Conservation (phyloP, 2,329 filamentous ascomycete species). For the Fonsecaea multimorphosa region DNA sequence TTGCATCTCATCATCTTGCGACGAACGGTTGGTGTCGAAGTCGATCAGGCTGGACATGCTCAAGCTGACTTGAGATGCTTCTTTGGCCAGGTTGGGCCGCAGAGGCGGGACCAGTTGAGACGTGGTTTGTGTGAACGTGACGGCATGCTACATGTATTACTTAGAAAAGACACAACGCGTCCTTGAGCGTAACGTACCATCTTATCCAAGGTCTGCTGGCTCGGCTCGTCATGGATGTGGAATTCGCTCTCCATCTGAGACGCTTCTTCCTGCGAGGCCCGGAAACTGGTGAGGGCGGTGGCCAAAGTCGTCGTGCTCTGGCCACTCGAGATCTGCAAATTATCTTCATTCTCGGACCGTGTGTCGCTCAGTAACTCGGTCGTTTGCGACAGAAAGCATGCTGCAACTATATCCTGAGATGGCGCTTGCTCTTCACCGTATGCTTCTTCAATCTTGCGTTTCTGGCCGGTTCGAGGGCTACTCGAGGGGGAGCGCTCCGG, state of each 20-base stretch:
- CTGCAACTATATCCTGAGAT: constrained; percentile 20
- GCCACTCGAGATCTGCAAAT: constrained; percentile 14
- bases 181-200: constrained; percentile 27
- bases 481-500: neutral
- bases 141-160: constrained; percentile 28
- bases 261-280: constrained; percentile 34
- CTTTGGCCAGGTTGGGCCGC: constrained; percentile 29
- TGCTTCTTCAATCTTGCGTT: constrained; percentile 35
- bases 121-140: constrained; percentile 32
- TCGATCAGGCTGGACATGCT: constrained; percentile 40
- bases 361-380: constrained; percentile 33
- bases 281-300: constrained; percentile 33
- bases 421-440: constrained; percentile 25
- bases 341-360: constrained; percentile 16
- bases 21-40: constrained; percentile 35
- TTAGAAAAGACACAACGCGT: neutral
- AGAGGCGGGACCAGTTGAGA: constrained; percentile 31
- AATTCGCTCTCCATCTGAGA: constrained; percentile 37
- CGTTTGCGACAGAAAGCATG: constrained; percentile 27
- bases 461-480: constrained; percentile 36
- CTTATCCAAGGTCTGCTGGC: constrained; percentile 38
- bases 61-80: constrained; percentile 37
- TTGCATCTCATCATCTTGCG: constrained; percentile 34
- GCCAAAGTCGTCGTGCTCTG: constrained; percentile 26
- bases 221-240: constrained; percentile 39